phyloP scores from a whole-genome alignment of 768 basidiomycete species.

The Auricularia heimuer region DNA sequence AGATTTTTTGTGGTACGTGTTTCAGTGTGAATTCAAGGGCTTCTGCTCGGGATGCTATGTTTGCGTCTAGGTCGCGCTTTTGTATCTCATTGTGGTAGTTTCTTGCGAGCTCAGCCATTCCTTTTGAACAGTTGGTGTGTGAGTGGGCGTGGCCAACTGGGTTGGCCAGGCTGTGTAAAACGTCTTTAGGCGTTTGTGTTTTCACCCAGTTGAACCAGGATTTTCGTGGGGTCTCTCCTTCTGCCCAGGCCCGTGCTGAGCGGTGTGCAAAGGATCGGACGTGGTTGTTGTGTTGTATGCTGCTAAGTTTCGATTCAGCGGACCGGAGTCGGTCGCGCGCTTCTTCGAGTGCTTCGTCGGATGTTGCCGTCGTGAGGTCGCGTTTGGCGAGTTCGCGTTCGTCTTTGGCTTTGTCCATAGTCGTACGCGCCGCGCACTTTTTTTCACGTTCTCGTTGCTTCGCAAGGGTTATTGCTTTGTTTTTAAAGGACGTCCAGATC shows the following conservation, averaged over 20 bases:
- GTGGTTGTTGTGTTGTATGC: neutral
- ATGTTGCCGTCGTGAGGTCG: neutral
- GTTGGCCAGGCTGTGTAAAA: neutral
- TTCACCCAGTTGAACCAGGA: neutral
- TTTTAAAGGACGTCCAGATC: neutral
- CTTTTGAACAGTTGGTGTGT: neutral
- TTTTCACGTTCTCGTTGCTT: neutral
- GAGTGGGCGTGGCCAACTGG: neutral
- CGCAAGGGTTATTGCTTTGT: neutral
- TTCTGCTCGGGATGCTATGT: too few relatives aligned
- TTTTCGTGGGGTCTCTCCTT: neutral
- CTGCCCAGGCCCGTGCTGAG: neutral
- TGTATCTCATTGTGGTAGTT: neutral
- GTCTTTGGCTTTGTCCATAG: neutral
- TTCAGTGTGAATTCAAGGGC: too few relatives aligned
- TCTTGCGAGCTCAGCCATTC: neutral
- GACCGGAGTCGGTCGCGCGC: too few relatives aligned
- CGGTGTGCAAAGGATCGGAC: too few relatives aligned
- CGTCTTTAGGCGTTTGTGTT: neutral
- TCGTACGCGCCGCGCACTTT: too few relatives aligned
- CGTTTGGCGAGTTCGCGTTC: neutral
- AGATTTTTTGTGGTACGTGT: too few relatives aligned
- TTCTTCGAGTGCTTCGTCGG: too few relatives aligned
- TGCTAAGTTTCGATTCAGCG: neutral
- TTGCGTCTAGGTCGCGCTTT: neutral